These are phyloP conservation scores for Margaritispora aquatica DNA, from an alignment of 495 filamentous ascomycete species.

Conservation along the genomic window DNA sequence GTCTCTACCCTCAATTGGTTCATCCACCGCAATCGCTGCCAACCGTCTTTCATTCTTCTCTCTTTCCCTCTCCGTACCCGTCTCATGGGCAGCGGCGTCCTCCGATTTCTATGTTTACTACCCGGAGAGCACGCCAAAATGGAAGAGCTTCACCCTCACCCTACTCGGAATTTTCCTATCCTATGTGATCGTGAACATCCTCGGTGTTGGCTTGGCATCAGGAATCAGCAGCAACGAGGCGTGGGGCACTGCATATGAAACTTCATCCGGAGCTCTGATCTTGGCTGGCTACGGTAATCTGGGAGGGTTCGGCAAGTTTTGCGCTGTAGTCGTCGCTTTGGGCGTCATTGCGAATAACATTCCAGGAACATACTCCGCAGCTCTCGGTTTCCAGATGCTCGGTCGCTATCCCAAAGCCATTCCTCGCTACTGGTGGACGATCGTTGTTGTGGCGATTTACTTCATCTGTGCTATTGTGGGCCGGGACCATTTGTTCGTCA, in stretches of 20 bases:
- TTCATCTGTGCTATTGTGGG: slow-evolving; percentile 56
- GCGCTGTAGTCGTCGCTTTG: slow-evolving; percentile 61
- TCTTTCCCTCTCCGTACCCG: slow-evolving; percentile 3
- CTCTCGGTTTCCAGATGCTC: slow-evolving; percentile 21
- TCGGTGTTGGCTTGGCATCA: slow-evolving; percentile 63
- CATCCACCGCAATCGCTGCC: slow-evolving; percentile 38
- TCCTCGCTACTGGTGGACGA: neutral
- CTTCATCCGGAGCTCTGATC: slow-evolving; percentile 60
- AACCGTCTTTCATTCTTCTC: slow-evolving; percentile 16
- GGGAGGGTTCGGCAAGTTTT: slow-evolving; percentile 64
- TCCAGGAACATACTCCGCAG: slow-evolving; percentile 61
- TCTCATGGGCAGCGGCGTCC: slow-evolving; percentile 48
- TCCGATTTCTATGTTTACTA: slow-evolving; percentile 57
- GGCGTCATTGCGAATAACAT: slow-evolving; percentile 67
- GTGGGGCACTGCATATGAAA: slow-evolving; percentile 48
- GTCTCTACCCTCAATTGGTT: slow-evolving; percentile 40
- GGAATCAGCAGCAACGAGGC: slow-evolving; percentile 42
- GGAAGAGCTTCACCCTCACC: slow-evolving; percentile 43
- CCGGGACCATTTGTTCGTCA: slow-evolving; percentile 49
- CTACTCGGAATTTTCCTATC: slow-evolving; percentile 41
- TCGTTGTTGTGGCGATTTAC: neutral
- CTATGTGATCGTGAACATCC: slow-evolving; percentile 51
- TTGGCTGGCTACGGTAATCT: slow-evolving; percentile 57
- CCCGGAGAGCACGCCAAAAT: slow-evolving; percentile 40
- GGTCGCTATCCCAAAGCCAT: neutral